Base-by-base conservation (phyloP, 1,284 basidiomycete species). In the Hymenochaete sp. region DNA sequence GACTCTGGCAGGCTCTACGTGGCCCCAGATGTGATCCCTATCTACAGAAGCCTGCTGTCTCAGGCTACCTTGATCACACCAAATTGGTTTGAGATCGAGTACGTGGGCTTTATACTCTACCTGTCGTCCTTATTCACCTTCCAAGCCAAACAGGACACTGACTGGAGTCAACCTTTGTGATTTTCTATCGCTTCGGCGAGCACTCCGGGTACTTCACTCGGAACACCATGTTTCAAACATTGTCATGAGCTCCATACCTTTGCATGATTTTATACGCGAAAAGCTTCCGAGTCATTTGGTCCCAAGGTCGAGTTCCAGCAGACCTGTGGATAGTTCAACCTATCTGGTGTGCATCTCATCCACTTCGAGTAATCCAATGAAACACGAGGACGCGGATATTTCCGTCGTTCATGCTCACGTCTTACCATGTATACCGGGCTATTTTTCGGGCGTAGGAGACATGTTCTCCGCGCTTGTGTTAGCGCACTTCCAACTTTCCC, bases 81-180 rank as follows among this genome's bases (percentile, higher is more conserved):
- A 0, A 99, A 99, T 61, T 96, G 93, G 76, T 99, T 95, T 54
- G 96, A 99, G 67, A 87, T 88, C 45, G 93, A 98, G 90, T 93
- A 59, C 62, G 84, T 71, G 3, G 39, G 14, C 21, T 8, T 5
- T 35, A 35, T n/a, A 35, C 5, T 35, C 21, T 5, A 19, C 32
- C 4, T n/a, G 8, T n/a, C 21, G 21, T 36, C 28, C 29, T 50
- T 24, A 16, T 41, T 45, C 26, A n/a, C 28, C 24, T 18, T 19
- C 13, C 18, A 49, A 25, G 7, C 36, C 16, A 18, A 19, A 2
- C 57, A 92, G 86, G 62, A 71, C 82, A 2, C 68, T 95, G 10
- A 91, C 93, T 0, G 75, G 78, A 35, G 68, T 77, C 38, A 65
- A 77, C 44, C 79, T 98, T 38, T 71, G 67, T 9, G 79, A 84